Evolutionary conservation across 2,329 filamentous ascomycete species (phyloP).

Genomic region (Diplodia intermedia): DNA sequence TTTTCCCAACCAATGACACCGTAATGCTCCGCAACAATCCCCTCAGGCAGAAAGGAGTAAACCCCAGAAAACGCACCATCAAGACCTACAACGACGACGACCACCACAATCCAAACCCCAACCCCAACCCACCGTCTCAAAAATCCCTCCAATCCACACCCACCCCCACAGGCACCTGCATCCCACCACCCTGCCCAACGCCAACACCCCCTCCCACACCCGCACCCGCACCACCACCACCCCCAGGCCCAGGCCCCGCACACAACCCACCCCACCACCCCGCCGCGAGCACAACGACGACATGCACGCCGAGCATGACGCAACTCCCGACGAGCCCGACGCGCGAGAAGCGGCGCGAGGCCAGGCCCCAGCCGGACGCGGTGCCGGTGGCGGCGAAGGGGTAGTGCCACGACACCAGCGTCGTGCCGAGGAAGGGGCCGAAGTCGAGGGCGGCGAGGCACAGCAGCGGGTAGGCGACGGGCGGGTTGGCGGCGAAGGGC

Average conservation of each 20-base stretch:
- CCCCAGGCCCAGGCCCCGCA: conserved; percentile 36
- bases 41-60: not conserved
- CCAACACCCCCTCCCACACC: not conserved
- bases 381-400: not conserved
- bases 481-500: conserved; percentile 71
- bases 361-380: no score
- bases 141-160: not conserved
- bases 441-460: conserved; percentile 72
- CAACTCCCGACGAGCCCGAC: conserved; percentile 45
- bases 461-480: conserved; percentile 71
- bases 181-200: not conserved
- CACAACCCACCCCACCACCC: conserved; percentile 42
- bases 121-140: not conserved
- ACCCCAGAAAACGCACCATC: not conserved
- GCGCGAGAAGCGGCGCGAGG: not conserved
- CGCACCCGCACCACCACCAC: not conserved
- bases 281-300: conserved; percentile 52
- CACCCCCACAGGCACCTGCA: not conserved
- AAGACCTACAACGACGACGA: not conserved
- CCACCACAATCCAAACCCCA: not conserved
- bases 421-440: conserved; percentile 39
- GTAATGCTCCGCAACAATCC: not conserved
- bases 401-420: not conserved
- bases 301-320: conserved; percentile 56
- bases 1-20: not conserved